Percentiles rank a stretch among this genome's conserved stretches.
Conservation (phyloP, 306 rosid genomes). For the Gleditsia sinensis region DNA sequence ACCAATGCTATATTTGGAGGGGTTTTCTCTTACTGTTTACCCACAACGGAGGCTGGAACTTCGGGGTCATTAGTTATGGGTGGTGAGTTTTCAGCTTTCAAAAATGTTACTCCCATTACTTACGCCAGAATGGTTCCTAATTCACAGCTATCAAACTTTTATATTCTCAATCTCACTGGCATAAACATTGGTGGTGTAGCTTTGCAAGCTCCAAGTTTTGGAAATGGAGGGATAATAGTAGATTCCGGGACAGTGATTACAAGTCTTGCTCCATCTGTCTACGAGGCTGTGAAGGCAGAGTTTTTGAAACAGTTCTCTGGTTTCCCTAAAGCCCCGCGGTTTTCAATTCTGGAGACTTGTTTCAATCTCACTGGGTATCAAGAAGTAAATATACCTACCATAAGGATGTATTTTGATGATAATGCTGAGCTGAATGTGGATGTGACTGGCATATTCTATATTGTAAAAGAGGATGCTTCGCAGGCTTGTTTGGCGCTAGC, state of each 20-base stretch:
- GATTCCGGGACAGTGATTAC: constrained; percentile 90
- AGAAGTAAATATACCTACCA: constrained; percentile 59
- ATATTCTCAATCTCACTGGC: constrained; percentile 73
- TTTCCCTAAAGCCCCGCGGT: constrained; percentile 56
- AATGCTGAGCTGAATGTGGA: constrained; percentile 64
- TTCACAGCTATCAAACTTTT: constrained; percentile 60
- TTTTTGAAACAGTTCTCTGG: constrained; percentile 73
- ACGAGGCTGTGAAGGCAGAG: constrained; percentile 64
- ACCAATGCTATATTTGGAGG: constrained; percentile 64
- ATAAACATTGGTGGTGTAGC: constrained; percentile 63
- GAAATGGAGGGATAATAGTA: constrained; percentile 49
- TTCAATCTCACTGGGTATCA: constrained; percentile 63
- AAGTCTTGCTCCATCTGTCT: constrained; percentile 68
- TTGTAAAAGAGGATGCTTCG: constrained; percentile 59
- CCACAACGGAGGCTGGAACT: constrained; percentile 52
- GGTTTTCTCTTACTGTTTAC: constrained; percentile 86
- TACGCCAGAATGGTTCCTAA: constrained; percentile 71
- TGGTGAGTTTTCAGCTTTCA: constrained; percentile 56
- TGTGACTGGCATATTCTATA: constrained; percentile 50
- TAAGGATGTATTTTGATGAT: constrained; percentile 63
- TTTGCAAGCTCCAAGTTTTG: constrained; percentile 41
- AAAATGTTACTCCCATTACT: constrained; percentile 64
- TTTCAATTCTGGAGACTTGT: constrained; percentile 78
- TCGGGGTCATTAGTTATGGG: constrained; percentile 86
- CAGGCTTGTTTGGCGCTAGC: constrained; percentile 73